Conservation (phyloP, 2,329 filamentous ascomycete genomes). For the Tolypocladium tundrense region DNA sequence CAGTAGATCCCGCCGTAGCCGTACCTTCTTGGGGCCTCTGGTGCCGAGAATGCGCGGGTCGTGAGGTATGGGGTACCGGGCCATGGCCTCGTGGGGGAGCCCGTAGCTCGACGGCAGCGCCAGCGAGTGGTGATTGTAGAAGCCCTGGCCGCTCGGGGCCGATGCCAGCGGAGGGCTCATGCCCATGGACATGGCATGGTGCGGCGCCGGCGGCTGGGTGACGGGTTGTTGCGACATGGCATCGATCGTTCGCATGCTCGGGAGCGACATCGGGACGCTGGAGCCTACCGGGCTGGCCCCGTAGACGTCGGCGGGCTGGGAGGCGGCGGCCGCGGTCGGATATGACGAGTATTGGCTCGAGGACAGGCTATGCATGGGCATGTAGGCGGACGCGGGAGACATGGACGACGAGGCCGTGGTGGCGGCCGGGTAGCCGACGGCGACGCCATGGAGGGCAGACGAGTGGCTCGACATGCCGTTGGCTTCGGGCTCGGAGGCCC, state of each 20-base stretch:
- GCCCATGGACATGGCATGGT: conserved; percentile 25
- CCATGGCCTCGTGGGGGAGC: conserved; percentile 31
- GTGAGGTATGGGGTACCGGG: conserved; percentile 36
- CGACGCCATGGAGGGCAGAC: conserved; percentile 13
- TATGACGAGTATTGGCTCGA: conserved; percentile 20
- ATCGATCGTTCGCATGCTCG: conserved; percentile 32
- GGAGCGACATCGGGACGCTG: conserved; percentile 21
- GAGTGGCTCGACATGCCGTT: conserved; percentile 23
- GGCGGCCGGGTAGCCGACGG: conserved; percentile 15
- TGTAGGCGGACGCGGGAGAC: conserved; percentile 13
- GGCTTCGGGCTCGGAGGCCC: conserved; percentile 15
- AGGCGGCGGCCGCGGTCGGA: conserved; percentile 13
- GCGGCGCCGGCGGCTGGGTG: conserved; percentile 15
- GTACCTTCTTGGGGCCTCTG: conserved; percentile 48
- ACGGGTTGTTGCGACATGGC: conserved; percentile 16
- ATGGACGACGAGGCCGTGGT: conserved; percentile 8
- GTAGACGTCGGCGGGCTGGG: conserved; percentile 18
- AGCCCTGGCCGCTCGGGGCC: conserved; percentile 24
- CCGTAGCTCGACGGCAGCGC: conserved; percentile 24
- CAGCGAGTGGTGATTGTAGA: conserved; percentile 31
- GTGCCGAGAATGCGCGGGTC: conserved; percentile 38
- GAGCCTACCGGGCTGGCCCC: conserved; percentile 17
- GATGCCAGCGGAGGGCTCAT: conserved; percentile 21
- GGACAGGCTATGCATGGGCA: conserved; percentile 10
- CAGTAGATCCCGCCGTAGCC: conserved; percentile 5